phyloP scores from a whole-genome alignment of 192 early-diverging fungal species.

The Backusella australiensis region DNA sequence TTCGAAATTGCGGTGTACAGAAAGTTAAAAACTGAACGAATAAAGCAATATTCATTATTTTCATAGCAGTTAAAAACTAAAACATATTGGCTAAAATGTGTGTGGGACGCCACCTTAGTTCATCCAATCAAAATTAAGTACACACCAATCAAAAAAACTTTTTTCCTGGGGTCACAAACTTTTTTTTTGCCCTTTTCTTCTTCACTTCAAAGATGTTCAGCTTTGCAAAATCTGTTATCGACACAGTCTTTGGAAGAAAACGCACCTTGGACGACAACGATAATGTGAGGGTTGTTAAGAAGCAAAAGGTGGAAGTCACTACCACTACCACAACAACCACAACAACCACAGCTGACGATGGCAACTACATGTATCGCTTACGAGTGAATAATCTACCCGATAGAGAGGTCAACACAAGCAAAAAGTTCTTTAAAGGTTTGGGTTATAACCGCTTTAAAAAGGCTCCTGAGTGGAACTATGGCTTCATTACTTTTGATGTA shows the following conservation, averaged over 20 bases:
- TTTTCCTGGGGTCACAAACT: not conserved
- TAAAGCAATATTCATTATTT: not conserved
- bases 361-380: constrained; percentile 13
- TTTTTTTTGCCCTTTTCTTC: not conserved
- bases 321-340: not conserved
- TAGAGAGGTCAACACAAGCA: constrained; percentile 12
- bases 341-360: not conserved
- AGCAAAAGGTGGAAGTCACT: constrained; percentile 10
- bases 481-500: constrained; percentile 26
- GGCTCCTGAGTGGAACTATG: constrained; percentile 30
- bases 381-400: constrained; percentile 26
- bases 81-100: not conserved
- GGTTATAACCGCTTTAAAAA: constrained; percentile 26
- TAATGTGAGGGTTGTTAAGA: constrained; percentile 10
- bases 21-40: not conserved
- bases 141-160: not conserved
- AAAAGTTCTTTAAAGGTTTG: constrained; percentile 22
- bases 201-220: constrained; percentile 12
- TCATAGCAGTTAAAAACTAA: not conserved
- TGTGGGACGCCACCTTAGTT: not conserved
- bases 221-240: constrained; percentile 16
- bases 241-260: constrained; percentile 16
- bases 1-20: not conserved
- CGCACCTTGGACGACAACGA: constrained; percentile 16
- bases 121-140: not conserved